A percentile compares a stretch with the other conserved stretches of the same genome.
These are phyloP conservation scores for Tricholoma sp. DNA, from an alignment of 768 basidiomycete genomes.

Conservation along the genomic window DNA sequence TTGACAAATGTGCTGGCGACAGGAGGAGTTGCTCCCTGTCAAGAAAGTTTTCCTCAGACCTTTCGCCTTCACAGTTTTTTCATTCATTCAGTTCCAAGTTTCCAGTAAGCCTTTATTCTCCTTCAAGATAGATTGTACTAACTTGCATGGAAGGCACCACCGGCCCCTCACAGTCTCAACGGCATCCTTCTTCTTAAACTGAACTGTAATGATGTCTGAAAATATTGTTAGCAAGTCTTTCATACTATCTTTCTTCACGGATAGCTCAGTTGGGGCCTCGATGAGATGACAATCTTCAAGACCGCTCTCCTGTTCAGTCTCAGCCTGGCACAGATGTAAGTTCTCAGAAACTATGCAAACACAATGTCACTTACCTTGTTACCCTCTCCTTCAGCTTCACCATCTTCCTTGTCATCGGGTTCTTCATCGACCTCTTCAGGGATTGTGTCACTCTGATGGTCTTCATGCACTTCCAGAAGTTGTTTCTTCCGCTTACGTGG, in stretches of 20 bases:
- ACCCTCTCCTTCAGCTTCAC: too few species aligned
- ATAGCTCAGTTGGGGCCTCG: not conserved
- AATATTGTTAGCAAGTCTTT: not conserved
- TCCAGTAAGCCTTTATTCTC: not conserved
- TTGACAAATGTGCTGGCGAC: not conserved
- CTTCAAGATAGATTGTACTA: not conserved
- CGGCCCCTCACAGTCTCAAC: not conserved
- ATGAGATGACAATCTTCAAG: not conserved
- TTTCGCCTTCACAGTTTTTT: not conserved
- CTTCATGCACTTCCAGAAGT: not conserved
- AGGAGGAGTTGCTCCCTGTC: slow-evolving; percentile 3
- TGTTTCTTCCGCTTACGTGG: not conserved
- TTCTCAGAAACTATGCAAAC: too few species aligned
- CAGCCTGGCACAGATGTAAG: too few species aligned
- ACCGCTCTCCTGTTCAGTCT: too few species aligned
- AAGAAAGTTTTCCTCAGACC: not conserved
- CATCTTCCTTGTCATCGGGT: too few species aligned
- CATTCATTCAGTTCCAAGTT: not conserved
- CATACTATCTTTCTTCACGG: not conserved
- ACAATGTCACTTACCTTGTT: not conserved
- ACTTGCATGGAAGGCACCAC: not conserved
- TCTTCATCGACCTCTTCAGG: not conserved
- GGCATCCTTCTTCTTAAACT: not conserved
- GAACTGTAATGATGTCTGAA: not conserved
- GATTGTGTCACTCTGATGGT: not conserved